Evolutionary conservation across 225 moss, liverwort and hornwort genomes (phyloP), one percentile per base, ranked within the genome.

Genomic region (Pleurozium schreberi): DNA sequence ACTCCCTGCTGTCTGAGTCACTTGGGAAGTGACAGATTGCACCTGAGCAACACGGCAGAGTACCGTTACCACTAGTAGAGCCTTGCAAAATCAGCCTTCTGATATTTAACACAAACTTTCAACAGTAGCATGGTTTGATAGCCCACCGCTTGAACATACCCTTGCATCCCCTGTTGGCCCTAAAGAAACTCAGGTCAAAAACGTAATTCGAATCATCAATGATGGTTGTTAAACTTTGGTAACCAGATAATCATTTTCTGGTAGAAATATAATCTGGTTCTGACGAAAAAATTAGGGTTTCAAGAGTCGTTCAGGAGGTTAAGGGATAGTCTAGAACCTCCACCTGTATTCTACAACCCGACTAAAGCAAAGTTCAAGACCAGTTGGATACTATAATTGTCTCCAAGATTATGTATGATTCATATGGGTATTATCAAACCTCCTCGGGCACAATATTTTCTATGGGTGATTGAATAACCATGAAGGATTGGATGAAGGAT

Each of bases 1-100:
- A 89, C 49, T 92, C 43, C 93, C 95, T 65, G 92, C 96, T 30
- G 95, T 93, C 53, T 92, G 93, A 60, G 95, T 93, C 91, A 95
- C 97, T 90, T 96, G 95, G 52, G 91, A 85, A 28, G 91, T 90
- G n/a, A 91, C 90, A 42, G 91, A 92, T 80, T 91, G 91, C 59
- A 94, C 94, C 94, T 94, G 90, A 55, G 70, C 53, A 75, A 69
- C 28, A 84, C 50, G 16, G 36, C 68, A 81, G 17, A 69, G 13
- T n/a, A 26, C 25, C 25, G 38, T 38, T 75, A 14, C n/a, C n/a
- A n/a, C n/a, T 36, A 66, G 75, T 43, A 74, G 14, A 43, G 65
- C 60, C 64, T 53, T 71, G 55, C 82, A 75, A 40, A 82, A 75
- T 43, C 73, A 83, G 21, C 12, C 16, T 50, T 42, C 60, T 76